Evolutionary conservation across 2,329 filamentous ascomycete species (phyloP).

Genomic region (Stagonosporopsis chrysanthemi): DNA sequence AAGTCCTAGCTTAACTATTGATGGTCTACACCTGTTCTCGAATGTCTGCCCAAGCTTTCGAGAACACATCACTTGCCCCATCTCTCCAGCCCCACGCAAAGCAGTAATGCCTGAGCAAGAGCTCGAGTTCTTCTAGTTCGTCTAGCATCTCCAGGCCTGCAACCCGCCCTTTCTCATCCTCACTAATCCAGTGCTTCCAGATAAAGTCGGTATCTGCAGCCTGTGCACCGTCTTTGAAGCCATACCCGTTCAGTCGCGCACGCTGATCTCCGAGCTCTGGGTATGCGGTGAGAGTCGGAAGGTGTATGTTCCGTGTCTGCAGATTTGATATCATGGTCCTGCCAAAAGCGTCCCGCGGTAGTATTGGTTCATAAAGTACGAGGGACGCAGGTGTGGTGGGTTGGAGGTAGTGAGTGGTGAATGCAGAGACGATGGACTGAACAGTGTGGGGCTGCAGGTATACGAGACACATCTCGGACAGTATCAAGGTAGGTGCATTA

Average conservation of each 20-base stretch:
- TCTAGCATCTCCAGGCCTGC: slow-evolving; percentile 85
- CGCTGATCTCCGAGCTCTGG: slow-evolving; percentile 73
- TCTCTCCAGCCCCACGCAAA: slow-evolving; percentile 87
- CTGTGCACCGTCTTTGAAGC: slow-evolving; percentile 66
- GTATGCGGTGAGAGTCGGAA: slow-evolving; percentile 83
- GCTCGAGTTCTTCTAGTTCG: slow-evolving; percentile 91
- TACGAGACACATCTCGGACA: slow-evolving; percentile 95
- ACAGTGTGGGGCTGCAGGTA: slow-evolving; percentile 77
- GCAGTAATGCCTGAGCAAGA: slow-evolving; percentile 88
- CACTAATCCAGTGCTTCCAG: slow-evolving; percentile 76
- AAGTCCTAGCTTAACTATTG: background rate
- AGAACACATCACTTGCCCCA: slow-evolving; percentile 42
- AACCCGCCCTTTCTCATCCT: slow-evolving; percentile 78
- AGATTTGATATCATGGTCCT: slow-evolving; percentile 92
- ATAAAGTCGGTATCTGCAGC: slow-evolving; percentile 71
- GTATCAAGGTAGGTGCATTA: slow-evolving; percentile 77
- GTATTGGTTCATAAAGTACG: slow-evolving; percentile 88
- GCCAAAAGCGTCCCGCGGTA: slow-evolving; percentile 84
- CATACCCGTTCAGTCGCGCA: slow-evolving; percentile 68
- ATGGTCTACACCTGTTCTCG: slow-evolving; percentile 24
- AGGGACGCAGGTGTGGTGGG: slow-evolving; percentile 63
- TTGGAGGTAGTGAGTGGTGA: slow-evolving; percentile 48
- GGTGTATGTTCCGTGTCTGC: slow-evolving; percentile 77
- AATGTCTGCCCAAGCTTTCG: slow-evolving; percentile 43
- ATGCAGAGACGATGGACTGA: slow-evolving; percentile 63